Evolutionary conservation across 495 filamentous ascomycete species (phyloP), one percentile per base, ranked within the genome.

Genomic region (Talaromyces trachyspermus): DNA sequence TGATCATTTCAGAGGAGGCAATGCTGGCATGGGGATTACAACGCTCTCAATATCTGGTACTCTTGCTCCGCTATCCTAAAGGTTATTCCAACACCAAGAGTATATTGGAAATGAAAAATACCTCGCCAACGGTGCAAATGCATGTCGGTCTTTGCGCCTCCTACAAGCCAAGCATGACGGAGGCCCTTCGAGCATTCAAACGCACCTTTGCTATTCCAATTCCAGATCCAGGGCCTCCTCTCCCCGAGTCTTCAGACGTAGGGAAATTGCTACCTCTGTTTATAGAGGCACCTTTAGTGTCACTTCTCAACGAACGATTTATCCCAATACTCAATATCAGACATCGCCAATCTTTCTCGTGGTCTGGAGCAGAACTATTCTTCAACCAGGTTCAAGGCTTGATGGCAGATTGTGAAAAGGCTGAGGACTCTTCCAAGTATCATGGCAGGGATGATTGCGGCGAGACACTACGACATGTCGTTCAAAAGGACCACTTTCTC

Each of bases 1-100:
- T 95, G 2, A 82, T 75, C 2, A 77, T 97, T 22, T 88, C 88
- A 2, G 73, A 85, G 22, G 86, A 90, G 50, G 84, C 79, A 1
- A 72, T 85, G 63, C 74, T 80, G 52, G 84, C 88, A 11, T 97
- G 91, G 91, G 70, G 81, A 43, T 60, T 97, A 14, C 56, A 75
- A 11, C 59, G 67, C 0, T 60, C 66, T 0, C 80, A 94, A 20
- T 92, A 92, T 55, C 59, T 95, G 33, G 77, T 94, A 5, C 69
- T 95, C 5, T 71, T 95, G 11, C 73, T 95, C n/a, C 74, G 77
- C 39, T 90, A 84, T 53, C 61, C 68, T 0, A 53, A 58, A 22
- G 68, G 64, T 1, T 95, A 95, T 63, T 58, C 54, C 10, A 56
- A 65, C 23, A 56, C 87, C 23, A 67, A 82, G 11, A 51, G 70